Base-by-base conservation (phyloP, 768 basidiomycete species). In the Tricholomella constricta region DNA sequence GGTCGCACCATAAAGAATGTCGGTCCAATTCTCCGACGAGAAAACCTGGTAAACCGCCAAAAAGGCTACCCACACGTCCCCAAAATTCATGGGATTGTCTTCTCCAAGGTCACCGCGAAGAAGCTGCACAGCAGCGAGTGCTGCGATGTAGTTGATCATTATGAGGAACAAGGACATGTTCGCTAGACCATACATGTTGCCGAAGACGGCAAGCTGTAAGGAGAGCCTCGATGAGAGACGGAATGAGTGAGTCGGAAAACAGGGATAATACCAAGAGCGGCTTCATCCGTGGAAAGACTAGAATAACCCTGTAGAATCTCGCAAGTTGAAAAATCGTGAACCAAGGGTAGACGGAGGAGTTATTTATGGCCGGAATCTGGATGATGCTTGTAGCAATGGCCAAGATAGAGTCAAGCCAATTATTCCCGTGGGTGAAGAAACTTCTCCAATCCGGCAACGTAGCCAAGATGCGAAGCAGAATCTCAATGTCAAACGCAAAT, bases 1-100 rank as follows among this genome's bases (percentile, higher is more conserved):
- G 0, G 85, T 79, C 5, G 86, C 78, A 7, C 65, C 69, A 60
- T 91, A 91, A 34, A 92, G 63, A 6, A 91, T 76, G 56, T 81
- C 74, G n/a, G 88, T 85, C 94, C 96, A 98, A 68, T 97, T 93
- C 70, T 98, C 96, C 0, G 91, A 91, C 0, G 93, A 92, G 70
- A 93, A 90, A 1, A 98, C 77, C 69, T 95, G 82, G 65, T 95
- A 98, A 61, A 94, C 78, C 0, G 84, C 91, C 20, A 97, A 69
- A 65, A 96, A 98, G 0, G 91, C 75, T 62, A 89, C 92, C 74
- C 83, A 95, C 8, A 93, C 70, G 62, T 92, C 82, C 6, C 86
- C 84, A 65, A 93, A 98, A 59, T 87, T 89, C 74, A 91, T 82
- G 1, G 76, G 68, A 12, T 69, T 57, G 38, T 72, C 73, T 14